Conservation (phyloP, 148 eudicot species). For the Arbutus unedo region DNA sequence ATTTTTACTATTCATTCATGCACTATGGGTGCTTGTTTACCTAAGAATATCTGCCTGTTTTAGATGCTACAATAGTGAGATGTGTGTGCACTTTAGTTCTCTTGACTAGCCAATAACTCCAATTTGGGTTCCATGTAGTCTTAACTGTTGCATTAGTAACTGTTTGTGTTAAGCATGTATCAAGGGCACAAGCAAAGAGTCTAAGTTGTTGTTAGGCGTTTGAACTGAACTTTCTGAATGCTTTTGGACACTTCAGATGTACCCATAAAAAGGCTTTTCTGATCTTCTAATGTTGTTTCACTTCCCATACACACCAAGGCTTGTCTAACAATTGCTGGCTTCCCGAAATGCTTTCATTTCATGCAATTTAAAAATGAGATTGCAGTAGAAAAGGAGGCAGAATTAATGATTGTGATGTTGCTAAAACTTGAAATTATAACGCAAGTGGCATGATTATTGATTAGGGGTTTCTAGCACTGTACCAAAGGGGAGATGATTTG, state of each 20-base stretch:
- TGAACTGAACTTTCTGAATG: background rate
- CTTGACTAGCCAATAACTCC: background rate
- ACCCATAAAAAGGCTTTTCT: constrained; percentile 2
- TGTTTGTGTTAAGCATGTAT: background rate
- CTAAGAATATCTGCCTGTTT: background rate
- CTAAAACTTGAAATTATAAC: background rate
- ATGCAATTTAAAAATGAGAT: too few relatives aligned
- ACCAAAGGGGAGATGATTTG: background rate
- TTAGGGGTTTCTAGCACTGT: background rate
- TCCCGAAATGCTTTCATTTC: background rate
- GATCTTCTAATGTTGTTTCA: background rate
- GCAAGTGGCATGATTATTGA: background rate
- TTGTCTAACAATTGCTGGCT: background rate
- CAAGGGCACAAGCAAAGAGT: background rate
- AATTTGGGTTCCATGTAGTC: background rate
- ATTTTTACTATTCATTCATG: background rate
- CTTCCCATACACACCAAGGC: background rate
- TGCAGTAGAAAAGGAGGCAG: background rate
- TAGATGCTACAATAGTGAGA: background rate
- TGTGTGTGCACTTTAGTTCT: background rate
- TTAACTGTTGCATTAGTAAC: background rate
- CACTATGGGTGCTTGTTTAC: background rate
- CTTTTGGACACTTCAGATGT: background rate
- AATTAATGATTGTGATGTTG: background rate
- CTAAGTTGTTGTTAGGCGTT: background rate